phyloP scores from a whole-genome alignment of 2,329 filamentous ascomycete species.

The Hypoxylon sp. region DNA sequence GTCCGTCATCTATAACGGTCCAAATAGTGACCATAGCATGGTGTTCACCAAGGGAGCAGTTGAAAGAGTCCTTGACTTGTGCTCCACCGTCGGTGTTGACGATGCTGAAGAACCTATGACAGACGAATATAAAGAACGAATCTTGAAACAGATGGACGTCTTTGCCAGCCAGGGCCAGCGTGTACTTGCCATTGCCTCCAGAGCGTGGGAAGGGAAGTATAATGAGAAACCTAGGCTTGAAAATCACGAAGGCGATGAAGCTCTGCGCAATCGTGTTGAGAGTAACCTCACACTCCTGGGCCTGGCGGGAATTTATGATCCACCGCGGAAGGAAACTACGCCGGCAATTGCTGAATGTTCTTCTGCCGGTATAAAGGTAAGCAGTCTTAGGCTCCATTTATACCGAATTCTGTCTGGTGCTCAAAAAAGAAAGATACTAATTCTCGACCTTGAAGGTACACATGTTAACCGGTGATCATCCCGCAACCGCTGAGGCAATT shows the following conservation, averaged over 20 bases:
- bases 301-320: conserved; percentile 89
- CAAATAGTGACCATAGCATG: conserved; percentile 62
- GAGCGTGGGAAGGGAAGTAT: conserved; percentile 68
- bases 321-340: conserved; percentile 84
- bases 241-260: conserved; percentile 57
- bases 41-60: conserved; percentile 75
- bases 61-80: conserved; percentile 72
- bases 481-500: conserved; percentile 83
- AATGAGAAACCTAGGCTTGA: conserved; percentile 46
- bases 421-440: conserved; percentile 11
- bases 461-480: conserved; percentile 89
- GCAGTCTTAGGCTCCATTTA: background rate
- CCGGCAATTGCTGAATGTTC: conserved; percentile 79
- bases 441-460: conserved; percentile 63
- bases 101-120: conserved; percentile 63
- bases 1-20: conserved; percentile 78
- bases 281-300: conserved; percentile 79
- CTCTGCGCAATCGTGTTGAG: conserved; percentile 74
- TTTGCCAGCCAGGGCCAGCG: conserved; percentile 79
- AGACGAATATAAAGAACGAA: conserved; percentile 64
- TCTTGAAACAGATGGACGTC: conserved; percentile 68
- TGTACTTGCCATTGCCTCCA: conserved; percentile 79
- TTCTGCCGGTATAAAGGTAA: conserved; percentile 77
- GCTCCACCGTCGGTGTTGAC: conserved; percentile 63
- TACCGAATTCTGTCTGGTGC: background rate